These are phyloP conservation scores for Cercis canadensis DNA, from an alignment of 306 rosid species.

Conservation along the genomic window DNA sequence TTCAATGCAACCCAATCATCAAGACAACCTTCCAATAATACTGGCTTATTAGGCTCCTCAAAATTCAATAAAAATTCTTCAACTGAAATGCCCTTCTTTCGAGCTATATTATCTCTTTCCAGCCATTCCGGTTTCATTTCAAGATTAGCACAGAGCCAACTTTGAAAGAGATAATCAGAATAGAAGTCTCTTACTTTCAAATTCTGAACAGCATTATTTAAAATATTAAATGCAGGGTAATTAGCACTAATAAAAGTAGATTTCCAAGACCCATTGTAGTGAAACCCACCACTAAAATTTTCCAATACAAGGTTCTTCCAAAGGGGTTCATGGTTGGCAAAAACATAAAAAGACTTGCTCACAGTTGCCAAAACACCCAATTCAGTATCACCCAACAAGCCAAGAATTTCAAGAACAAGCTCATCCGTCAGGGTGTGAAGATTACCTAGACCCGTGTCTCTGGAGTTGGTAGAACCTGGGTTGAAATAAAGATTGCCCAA, in stretches of 20 bases:
- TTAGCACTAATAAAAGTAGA: conserved; percentile 62
- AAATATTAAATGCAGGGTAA: conserved; percentile 57
- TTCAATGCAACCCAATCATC: conserved; percentile 81
- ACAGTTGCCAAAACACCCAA: conserved; percentile 75
- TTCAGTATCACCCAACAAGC: conserved; percentile 55
- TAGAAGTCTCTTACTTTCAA: conserved; percentile 85
- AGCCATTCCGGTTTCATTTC: conserved; percentile 95
- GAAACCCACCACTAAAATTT: conserved; percentile 61
- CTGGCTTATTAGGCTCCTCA: conserved; percentile 85
- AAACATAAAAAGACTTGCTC: conserved; percentile 76
- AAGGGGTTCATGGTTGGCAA: conserved; percentile 81
- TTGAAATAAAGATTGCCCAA: conserved; percentile 78
- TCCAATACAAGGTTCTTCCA: conserved; percentile 89
- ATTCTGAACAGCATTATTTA: conserved; percentile 22
- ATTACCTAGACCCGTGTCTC: conserved; percentile 89
- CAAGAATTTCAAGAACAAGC: conserved; percentile 84
- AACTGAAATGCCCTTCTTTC: conserved; percentile 80
- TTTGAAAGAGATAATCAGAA: conserved; percentile 91
- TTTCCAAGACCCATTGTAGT: conserved; percentile 72
- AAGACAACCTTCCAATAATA: conserved; percentile 82
- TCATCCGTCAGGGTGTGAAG: conserved; percentile 77
- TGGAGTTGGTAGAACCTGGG: conserved; percentile 65
- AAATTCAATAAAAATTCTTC: conserved; percentile 73
- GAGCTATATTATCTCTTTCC: conserved; percentile 72
- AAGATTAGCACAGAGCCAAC: conserved; percentile 98